A percentile compares a stretch with the other conserved stretches of the same genome.
Evolutionary conservation across 306 rosid genomes (phyloP).

Genomic region (Crotalaria pallida): DNA sequence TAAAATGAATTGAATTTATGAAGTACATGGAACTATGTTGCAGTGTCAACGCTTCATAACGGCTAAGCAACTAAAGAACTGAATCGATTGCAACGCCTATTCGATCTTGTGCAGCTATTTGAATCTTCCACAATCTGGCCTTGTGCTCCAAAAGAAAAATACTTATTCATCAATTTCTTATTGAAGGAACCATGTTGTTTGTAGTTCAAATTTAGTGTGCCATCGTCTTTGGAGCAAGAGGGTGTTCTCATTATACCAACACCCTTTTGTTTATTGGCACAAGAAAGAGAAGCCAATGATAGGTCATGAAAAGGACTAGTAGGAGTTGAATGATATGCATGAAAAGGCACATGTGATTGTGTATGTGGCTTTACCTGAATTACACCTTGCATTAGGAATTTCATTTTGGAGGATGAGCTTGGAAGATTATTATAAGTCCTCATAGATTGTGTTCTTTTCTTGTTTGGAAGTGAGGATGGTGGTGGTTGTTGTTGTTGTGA

Average conservation of each 20-base stretch:
- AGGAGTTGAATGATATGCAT: slow-evolving; percentile 22
- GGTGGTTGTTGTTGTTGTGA: too few species aligned
- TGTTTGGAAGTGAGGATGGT: slow-evolving; percentile 45
- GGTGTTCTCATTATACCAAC: slow-evolving; percentile 20
- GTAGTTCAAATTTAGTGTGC: slow-evolving; percentile 19
- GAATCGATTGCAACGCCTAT: slow-evolving; percentile 30
- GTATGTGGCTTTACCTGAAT: slow-evolving; percentile 66
- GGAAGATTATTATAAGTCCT: slow-evolving; percentile 35
- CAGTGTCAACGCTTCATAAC: not conserved
- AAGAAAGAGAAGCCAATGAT: slow-evolving; percentile 44
- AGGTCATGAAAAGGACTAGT: slow-evolving; percentile 34
- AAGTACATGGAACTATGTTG: too few species aligned
- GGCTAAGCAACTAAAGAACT: slow-evolving; percentile 51
- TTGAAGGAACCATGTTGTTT: slow-evolving; percentile 40
- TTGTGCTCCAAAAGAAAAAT: slow-evolving; percentile 68
- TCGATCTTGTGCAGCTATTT: slow-evolving; percentile 31
- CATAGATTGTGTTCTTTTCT: slow-evolving; percentile 40
- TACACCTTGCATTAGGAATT: slow-evolving; percentile 73
- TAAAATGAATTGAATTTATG: too few species aligned
- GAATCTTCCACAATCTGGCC: slow-evolving; percentile 45
- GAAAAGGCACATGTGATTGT: slow-evolving; percentile 38
- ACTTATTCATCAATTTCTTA: slow-evolving; percentile 59
- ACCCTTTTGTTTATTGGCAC: slow-evolving; percentile 35
- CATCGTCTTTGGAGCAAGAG: slow-evolving; percentile 32
- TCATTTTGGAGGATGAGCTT: slow-evolving; percentile 62